Evolutionary conservation across 495 filamentous ascomycete species (phyloP), one percentile per base, ranked within the genome.

Genomic region (Bacidia gigantensis): DNA sequence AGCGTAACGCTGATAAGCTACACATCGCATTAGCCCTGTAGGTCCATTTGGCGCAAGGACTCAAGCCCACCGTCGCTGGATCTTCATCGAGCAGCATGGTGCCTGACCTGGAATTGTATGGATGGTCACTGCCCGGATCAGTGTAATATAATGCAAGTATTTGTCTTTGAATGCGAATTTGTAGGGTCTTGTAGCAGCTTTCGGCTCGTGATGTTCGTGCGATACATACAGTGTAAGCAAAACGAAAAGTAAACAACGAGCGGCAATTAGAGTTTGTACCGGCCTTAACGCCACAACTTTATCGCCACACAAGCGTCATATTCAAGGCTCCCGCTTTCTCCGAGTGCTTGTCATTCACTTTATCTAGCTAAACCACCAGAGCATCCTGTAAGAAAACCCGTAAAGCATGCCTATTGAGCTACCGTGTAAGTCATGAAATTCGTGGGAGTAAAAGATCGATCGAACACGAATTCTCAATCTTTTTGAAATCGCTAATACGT

Each of bases 71-170:
- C 22, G 82, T 82, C 40, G 81, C 86, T 54, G 92, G 92, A 64
- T 87, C 86, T 71, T 97, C 92, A 72, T 97, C 92, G 70, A 98
- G 87, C 63, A 98, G 75, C 92, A 97, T 97, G 56, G 62, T 84
- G 76, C 41, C 7, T 5, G 9, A 18, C 5, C 17, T 22, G 9
- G 32, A n/a, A n/a, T 39, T 10, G 10, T 39, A 10, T 39, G 32
- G 32, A n/a, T 39, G 32, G 32, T 10, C 10, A 39, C 10, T 10
- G 32, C 10, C 10, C n/a, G 10, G n/a, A 39, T 39, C 32, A 39
- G 32, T n/a, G 32, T 39, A 20, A n/a, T n/a, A n/a, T n/a, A n/a
- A n/a, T n/a, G n/a, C n/a, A n/a, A n/a, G n/a, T n/a, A n/a, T n/a
- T n/a, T n/a, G n/a, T n/a, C n/a, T n/a, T n/a, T n/a, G n/a, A n/a